A percentile compares a stretch with the other conserved stretches of the same genome.
Evolutionary conservation across 2,329 filamentous ascomycete genomes (phyloP).

Genomic region (Apiospora sp.): DNA sequence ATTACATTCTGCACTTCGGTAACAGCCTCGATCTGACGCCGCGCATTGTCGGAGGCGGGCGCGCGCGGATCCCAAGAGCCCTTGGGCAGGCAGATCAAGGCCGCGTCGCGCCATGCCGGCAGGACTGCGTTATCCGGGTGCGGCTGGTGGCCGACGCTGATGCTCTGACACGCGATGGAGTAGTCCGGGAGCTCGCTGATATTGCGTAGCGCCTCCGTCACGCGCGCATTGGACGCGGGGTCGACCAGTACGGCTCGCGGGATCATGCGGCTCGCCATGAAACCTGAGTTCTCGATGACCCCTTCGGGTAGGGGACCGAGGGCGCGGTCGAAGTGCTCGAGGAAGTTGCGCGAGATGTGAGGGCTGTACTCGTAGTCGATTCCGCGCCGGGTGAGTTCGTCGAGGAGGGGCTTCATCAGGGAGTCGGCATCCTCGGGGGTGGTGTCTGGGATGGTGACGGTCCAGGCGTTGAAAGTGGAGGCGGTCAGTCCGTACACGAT

Average conservation of each 20-base stretch:
- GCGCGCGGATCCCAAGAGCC: background rate
- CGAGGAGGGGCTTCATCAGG: background rate
- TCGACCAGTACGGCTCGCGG: slow-evolving; percentile 41
- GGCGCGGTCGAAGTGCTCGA: slow-evolving; percentile 45
- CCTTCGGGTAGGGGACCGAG: slow-evolving; percentile 47
- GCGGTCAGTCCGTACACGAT: slow-evolving; percentile 19
- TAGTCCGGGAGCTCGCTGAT: background rate
- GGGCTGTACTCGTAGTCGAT: slow-evolving; percentile 33
- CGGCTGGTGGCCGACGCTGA: slow-evolving; percentile 33
- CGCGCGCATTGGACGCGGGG: slow-evolving; percentile 40
- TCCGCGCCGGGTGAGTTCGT: background rate
- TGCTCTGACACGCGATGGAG: slow-evolving; percentile 21
- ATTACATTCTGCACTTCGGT: background rate
- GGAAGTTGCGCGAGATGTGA: slow-evolving; percentile 38
- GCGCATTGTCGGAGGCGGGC: background rate
- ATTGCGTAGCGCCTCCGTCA: slow-evolving; percentile 41
- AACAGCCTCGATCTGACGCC: background rate
- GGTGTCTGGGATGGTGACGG: slow-evolving; percentile 7
- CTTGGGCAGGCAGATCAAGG: slow-evolving; percentile 35
- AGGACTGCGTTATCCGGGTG: slow-evolving; percentile 40
- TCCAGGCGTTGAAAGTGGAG: slow-evolving; percentile 13
- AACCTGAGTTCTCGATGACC: slow-evolving; percentile 41
- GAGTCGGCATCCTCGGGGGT: background rate
- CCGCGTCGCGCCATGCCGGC: slow-evolving; percentile 44
- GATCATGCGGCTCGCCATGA: slow-evolving; percentile 46